A percentile compares a stretch with the other conserved stretches of the same genome.
Conservation (phyloP, 2,329 filamentous ascomycete species). For the Colletotrichum sp. region DNA sequence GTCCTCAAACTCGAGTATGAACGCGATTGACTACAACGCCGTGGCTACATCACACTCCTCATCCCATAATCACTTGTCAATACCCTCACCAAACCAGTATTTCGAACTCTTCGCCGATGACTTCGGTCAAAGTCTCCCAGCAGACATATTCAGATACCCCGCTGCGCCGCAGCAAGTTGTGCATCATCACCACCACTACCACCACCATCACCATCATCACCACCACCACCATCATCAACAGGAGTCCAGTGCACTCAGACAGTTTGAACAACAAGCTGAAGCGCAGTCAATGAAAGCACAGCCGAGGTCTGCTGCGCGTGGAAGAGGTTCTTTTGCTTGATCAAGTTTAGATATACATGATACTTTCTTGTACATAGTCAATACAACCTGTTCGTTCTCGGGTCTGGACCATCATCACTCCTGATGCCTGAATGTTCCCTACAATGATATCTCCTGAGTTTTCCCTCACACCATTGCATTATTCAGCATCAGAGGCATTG, state of each 20-base stretch:
- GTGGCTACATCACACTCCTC: not conserved
- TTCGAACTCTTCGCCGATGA: not conserved
- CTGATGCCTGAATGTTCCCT: not conserved
- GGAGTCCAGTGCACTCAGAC: not conserved
- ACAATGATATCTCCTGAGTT: not conserved
- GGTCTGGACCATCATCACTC: not conserved
- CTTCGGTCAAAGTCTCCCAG: not conserved
- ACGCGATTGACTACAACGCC: not conserved
- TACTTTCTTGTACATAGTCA: not conserved
- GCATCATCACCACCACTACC: not conserved
- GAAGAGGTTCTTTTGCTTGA: not conserved
- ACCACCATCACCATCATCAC: slow-evolving; percentile 5
- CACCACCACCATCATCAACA: slow-evolving; percentile 5
- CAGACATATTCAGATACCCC: not conserved
- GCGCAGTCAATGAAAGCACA: not conserved
- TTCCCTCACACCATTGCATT: rapidly evolving
- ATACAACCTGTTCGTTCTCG: not conserved
- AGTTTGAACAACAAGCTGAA: not conserved
- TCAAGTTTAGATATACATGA: not conserved
- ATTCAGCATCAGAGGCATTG: not conserved
- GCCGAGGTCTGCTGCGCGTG: not conserved
- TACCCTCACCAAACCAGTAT: not conserved
- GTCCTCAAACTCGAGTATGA: not conserved
- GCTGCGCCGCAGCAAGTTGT: not conserved
- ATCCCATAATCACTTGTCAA: not conserved